phyloP scores from a whole-genome alignment of 768 basidiomycete genomes.

The Mrakia gelida region DNA sequence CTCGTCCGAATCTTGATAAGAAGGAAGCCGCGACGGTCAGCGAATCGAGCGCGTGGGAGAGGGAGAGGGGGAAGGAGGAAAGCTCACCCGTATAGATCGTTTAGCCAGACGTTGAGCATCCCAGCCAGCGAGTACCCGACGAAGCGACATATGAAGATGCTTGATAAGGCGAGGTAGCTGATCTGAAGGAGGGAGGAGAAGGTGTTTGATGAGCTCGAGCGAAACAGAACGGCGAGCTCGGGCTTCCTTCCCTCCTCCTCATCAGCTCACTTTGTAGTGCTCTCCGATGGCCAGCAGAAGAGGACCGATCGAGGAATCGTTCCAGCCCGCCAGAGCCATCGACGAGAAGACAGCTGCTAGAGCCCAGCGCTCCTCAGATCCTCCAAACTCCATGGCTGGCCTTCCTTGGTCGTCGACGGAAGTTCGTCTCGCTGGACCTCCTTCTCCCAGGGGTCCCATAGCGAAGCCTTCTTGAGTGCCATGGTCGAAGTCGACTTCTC shows the following conservation, averaged over 20 bases:
- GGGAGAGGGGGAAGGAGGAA: not conserved
- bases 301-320: conserved; percentile 32
- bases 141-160: conserved; percentile 54
- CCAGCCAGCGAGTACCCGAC: conserved; percentile 45
- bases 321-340: conserved; percentile 22
- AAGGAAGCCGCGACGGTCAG: conserved; percentile 28
- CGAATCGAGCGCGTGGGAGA: conserved; percentile 37
- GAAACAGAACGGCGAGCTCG: too few species aligned
- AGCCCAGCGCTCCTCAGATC: not conserved
- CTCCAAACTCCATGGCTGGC: too few species aligned
- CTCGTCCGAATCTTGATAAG: not conserved
- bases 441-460: not conserved
- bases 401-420: not conserved
- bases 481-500: not conserved
- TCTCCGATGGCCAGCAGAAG: conserved; percentile 33
- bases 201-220: not conserved
- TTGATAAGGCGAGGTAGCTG: conserved; percentile 14
- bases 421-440: not conserved
- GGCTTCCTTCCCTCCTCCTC: not conserved
- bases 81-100: conserved; percentile 26
- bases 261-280: conserved; percentile 21
- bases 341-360: conserved; percentile 8
- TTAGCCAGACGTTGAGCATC: conserved; percentile 51
- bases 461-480: not conserved
- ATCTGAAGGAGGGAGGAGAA: not conserved